Evolutionary conservation across 139 green algal species (phyloP).

Genomic region (Coelastrella sp.): DNA sequence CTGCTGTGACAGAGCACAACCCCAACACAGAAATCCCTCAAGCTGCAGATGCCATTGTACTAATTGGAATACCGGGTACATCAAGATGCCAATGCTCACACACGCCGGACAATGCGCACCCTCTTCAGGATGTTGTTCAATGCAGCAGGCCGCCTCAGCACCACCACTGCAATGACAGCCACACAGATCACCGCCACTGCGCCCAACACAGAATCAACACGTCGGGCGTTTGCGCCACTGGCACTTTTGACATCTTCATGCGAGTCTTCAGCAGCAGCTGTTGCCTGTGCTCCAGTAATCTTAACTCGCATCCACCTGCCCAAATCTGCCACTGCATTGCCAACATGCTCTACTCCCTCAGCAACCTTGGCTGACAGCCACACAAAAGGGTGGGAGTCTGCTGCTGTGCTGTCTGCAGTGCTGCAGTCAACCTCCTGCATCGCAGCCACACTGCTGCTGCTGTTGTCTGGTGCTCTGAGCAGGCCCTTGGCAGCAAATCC

Average conservation of each 20-base stretch:
- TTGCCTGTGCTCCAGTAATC: not conserved
- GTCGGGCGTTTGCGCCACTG: not conserved
- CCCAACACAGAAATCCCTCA: too few relatives aligned
- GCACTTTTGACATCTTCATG: too few relatives aligned
- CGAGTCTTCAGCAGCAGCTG: not conserved
- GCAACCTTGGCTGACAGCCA: constrained; percentile 1
- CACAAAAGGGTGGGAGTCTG: not conserved
- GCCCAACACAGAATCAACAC: not conserved
- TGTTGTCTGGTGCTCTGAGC: not conserved
- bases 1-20: too few relatives aligned
- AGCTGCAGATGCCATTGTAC: too few relatives aligned
- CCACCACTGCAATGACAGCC: constrained; percentile 1
- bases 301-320: constrained; percentile 10
- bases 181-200: constrained; percentile 26
- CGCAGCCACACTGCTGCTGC: not conserved
- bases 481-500: constrained; percentile 30
- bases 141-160: not conserved
- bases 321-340: not conserved
- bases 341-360: constrained; percentile 7
- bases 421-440: not conserved
- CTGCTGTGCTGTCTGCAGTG: not conserved
- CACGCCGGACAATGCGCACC: not conserved
- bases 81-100: not conserved
- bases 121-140: not conserved
- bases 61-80: too few relatives aligned